phyloP scores from a whole-genome alignment of 352 stramenopile genomes.

The Globisporangium iwayamae region DNA sequence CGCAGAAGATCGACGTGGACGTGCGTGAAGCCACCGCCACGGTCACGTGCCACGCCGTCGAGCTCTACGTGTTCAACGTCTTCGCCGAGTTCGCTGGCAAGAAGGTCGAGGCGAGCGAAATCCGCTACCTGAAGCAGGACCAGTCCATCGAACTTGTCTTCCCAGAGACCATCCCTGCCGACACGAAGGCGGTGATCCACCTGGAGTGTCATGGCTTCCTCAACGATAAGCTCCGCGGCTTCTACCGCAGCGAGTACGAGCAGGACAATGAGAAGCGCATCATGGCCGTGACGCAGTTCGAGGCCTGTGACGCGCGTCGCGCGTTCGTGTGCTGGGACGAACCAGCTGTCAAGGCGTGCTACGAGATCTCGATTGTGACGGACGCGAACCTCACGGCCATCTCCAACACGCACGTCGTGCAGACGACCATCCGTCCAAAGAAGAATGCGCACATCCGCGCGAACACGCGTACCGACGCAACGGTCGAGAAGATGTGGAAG shows the following conservation, averaged over 20 bases:
- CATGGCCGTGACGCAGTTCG: conserved; percentile 91
- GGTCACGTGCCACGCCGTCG: conserved; percentile 93
- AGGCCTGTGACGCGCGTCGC: conserved; percentile 86
- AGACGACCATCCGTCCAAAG: conserved; percentile 58
- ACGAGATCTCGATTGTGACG: conserved; percentile 90
- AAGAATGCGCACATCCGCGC: conserved; percentile 55
- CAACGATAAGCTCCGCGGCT: conserved; percentile 95
- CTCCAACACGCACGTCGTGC: conserved; percentile 95
- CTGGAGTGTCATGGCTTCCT: conserved; percentile 65
- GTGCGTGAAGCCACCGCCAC: conserved; percentile 55
- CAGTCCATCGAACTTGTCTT: conserved; percentile 59
- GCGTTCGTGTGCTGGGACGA: conserved; percentile 99
- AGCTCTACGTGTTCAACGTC: conserved; percentile 87
- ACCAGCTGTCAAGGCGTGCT: conserved; percentile 94
- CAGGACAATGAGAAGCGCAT: conserved; percentile 89
- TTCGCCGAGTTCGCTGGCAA: conserved; percentile 39
- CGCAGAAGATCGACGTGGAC: conserved; percentile 54
- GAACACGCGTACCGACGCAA: conserved; percentile 30
- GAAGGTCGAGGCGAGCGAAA: conserved; percentile 42
- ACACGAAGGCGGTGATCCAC: conserved; percentile 26
- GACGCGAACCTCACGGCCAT: conserved; percentile 89
- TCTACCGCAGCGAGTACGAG: conserved; percentile 94
- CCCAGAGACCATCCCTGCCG: conserved; percentile 35
- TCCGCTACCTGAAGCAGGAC: conserved; percentile 50
- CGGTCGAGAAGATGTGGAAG: conserved; percentile 62